A percentile compares a stretch with the other conserved stretches of the same genome.
phyloP scores from a whole-genome alignment of 257 asterid genomes.

The Solanum stenotomum region DNA sequence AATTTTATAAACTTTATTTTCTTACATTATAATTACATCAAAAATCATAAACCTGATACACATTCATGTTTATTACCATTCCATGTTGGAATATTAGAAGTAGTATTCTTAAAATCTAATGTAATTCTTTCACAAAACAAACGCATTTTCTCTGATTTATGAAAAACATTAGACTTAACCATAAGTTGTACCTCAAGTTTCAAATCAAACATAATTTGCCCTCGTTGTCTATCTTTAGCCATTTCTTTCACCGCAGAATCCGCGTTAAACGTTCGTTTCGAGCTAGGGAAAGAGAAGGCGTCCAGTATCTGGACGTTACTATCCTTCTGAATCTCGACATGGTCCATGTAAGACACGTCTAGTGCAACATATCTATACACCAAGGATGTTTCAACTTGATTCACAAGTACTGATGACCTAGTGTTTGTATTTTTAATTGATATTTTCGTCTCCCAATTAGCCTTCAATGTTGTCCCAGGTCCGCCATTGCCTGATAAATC shows the following conservation, averaged over 20 bases:
- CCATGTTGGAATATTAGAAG: neutral
- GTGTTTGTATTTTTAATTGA: neutral
- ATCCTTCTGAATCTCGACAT: neutral
- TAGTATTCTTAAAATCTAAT: neutral
- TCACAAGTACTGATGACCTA: neutral
- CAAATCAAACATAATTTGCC: neutral
- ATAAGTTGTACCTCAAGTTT: neutral
- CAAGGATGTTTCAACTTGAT: neutral
- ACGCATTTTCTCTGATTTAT: neutral
- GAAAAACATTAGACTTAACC: neutral
- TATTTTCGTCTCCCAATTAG: neutral
- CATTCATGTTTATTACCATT: neutral
- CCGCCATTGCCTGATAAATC: neutral
- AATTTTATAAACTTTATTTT: neutral
- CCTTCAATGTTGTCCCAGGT: neutral
- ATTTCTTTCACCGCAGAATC: neutral
- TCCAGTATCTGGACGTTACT: neutral
- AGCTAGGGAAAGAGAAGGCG: neutral
- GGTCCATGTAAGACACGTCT: neutral
- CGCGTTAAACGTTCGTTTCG: neutral
- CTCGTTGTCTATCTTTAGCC: neutral
- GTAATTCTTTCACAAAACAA: neutral
- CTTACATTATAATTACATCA: neutral
- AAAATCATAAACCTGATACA: neutral
- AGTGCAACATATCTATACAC: neutral